Evolutionary conservation across 2,329 filamentous ascomycete genomes (phyloP), one percentile per base, ranked within the genome.

Genomic region (Chrysoporthe puriensis): DNA sequence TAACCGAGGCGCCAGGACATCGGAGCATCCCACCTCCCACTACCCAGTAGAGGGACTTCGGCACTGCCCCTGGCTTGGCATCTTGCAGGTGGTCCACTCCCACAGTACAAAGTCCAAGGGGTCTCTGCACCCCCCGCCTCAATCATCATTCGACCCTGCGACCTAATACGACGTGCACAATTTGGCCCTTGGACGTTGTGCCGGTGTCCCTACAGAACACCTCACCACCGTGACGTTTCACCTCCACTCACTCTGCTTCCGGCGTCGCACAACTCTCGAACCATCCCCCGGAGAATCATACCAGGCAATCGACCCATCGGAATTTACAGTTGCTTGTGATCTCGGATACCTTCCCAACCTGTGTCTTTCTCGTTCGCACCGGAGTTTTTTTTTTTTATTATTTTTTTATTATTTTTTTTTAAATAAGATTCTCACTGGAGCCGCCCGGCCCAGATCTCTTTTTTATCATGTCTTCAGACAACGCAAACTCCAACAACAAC

Each of bases 391-490:
- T 26, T 26, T 26, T 26, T 26, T 26, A 1, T 21, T 26, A 0
- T 26, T 26, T 26, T 26, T 26, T 26, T 26, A n/a, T n/a, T n/a
- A n/a, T 26, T 26, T 21, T 32, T 2, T 44, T 5, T 58, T 48
- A 70, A 66, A 69, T 59, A 52, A 67, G 58, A 63, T 40, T 26
- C 32, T 26, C 40, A 36, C 63, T 40, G 32, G 58, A 69, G 57
- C 58, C 43, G 46, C 46, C 44, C 61, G 32, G 40, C 56, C 58
- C 40, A 42, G 32, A 46, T 26, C 26, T 2, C 18, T 8, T 26
- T 42, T 21, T 61, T 72, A 73, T 46, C 62, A 77, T 77, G 75
- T 76, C 75, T 72, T 73, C 74, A 58, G 74, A 76, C 64, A 74
- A 71, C 32, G 63, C 70, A 52, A 71, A 67, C 73, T 74, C 70